Evolutionary conservation across 164 flowering plant genomes (phyloP).

Genomic region (Berberis vulgaris): DNA sequence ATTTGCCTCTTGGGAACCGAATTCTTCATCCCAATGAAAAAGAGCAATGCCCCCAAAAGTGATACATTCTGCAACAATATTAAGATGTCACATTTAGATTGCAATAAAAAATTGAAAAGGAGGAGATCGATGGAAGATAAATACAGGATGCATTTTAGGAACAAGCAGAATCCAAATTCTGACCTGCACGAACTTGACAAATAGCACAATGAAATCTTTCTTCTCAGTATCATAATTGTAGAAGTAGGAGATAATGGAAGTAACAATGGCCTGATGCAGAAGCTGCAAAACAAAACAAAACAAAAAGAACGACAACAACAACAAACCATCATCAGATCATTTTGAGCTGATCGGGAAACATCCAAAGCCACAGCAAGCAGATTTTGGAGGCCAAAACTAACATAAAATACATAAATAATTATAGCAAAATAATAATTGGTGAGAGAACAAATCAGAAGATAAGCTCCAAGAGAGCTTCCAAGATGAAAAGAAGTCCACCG

Average conservation of each 20-base stretch:
- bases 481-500: no score
- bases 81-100: background rate
- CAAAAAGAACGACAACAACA: background rate
- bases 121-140: no score
- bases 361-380: no score
- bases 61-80: slow-evolving; percentile 42
- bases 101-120: background rate
- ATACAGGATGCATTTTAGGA: no score
- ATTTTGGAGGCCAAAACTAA: background rate
- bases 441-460: no score
- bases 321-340: background rate
- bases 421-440: no score
- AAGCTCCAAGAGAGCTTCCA: no score
- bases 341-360: no score
- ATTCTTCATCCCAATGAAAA: slow-evolving; percentile 64
- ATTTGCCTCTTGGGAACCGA: slow-evolving; percentile 38
- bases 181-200: slow-evolving; percentile 65
- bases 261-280: slow-evolving; percentile 25
- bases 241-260: slow-evolving; percentile 65
- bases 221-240: slow-evolving; percentile 60
- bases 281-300: background rate
- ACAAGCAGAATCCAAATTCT: background rate
- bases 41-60: slow-evolving; percentile 56
- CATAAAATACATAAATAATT: no score
- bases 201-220: slow-evolving; percentile 43